Evolutionary conservation across 164 flowering plant genomes (phyloP), one percentile per base, ranked within the genome.

Genomic region (Tinospora cordifolia): DNA sequence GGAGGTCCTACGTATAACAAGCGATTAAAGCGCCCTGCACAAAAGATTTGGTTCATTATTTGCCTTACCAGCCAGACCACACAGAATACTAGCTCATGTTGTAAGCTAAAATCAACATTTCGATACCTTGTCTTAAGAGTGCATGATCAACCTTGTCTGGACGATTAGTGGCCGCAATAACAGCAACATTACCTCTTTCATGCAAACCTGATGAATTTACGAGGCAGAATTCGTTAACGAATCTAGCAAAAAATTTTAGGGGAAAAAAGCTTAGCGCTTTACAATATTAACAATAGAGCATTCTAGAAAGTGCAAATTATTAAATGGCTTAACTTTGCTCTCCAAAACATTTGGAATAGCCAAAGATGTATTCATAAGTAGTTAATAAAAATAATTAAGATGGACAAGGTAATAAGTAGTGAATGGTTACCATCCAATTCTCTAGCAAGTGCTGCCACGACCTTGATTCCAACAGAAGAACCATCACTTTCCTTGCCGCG

Each of bases 101-200:
- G 70, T 30, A 69, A 69, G 75, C 66, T 69, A 58, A 58, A 69
- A 8, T 3, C 24, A 69, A 46, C 36, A 30, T 1, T 30, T 30
- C 3, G 4, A 30, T 7, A 91, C 99, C 99, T 80, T 96, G 94
- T 81, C 99, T 83, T 54, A 95, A 75, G 72, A 95, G 91, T 68
- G 99, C 99, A 24, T 87, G 80, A 78, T 95, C 99, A 69, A 95
- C 92, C 79, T 91, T 91, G 85, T 95, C 99, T 36, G 98, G 97
- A 39, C 99, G 85, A 80, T 95, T 95, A 70, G 99, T 95, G 57
- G 99, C 99, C 71, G 98, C 99, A 83, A 95, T 88, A 59, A 95
- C 93, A 68, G 89, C 90, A 54, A 95, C 99, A 85, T 82, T 76
- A 74, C 82, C 90, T 83, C 97, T 89, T 81, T 86, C 81, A 62